Evolutionary conservation across 2,329 filamentous ascomycete genomes (phyloP).

Genomic region (Aureobasidium zeae): DNA sequence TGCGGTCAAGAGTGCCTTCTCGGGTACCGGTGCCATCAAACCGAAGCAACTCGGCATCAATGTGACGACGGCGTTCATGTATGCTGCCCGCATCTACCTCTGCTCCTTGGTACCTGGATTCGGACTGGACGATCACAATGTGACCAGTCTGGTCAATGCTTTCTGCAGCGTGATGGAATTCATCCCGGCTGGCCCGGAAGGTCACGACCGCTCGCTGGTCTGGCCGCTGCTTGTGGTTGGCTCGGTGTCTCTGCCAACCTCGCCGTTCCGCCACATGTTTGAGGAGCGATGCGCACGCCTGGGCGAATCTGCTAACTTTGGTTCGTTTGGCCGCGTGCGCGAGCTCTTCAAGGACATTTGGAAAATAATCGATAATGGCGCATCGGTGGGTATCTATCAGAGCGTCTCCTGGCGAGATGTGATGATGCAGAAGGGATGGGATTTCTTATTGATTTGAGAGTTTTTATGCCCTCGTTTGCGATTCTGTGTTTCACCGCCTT

Average conservation of each 20-base stretch:
- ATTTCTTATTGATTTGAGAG: slow-evolving; percentile 73
- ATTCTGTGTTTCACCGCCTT: not conserved
- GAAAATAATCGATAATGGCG: slow-evolving; percentile 59
- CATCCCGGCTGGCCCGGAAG: slow-evolving; percentile 70
- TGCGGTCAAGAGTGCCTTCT: slow-evolving; percentile 42
- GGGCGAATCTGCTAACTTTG: slow-evolving; percentile 67
- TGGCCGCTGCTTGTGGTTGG: slow-evolving; percentile 91
- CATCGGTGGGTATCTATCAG: slow-evolving; percentile 42
- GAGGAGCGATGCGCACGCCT: slow-evolving; percentile 64
- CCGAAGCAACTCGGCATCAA: slow-evolving; percentile 78
- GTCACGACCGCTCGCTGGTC: slow-evolving; percentile 81
- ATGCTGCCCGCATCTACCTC: slow-evolving; percentile 92
- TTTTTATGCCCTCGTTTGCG: too few relatives aligned
- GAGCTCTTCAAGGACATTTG: slow-evolving; percentile 76
- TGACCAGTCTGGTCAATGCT: slow-evolving; percentile 66
- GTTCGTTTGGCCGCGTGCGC: slow-evolving; percentile 76
- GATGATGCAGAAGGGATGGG: slow-evolving; percentile 86
- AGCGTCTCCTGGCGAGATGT: slow-evolving; percentile 91
- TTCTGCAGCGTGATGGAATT: slow-evolving; percentile 67
- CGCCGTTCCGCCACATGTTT: slow-evolving; percentile 69
- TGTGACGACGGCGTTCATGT: slow-evolving; percentile 82
- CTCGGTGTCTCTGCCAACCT: slow-evolving; percentile 62
- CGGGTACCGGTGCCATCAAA: slow-evolving; percentile 60
- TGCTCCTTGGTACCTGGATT: slow-evolving; percentile 89
- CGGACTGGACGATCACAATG: slow-evolving; percentile 63